phyloP scores from a whole-genome alignment of 306 rosid genomes.

The Casuarina cunninghamiana region DNA sequence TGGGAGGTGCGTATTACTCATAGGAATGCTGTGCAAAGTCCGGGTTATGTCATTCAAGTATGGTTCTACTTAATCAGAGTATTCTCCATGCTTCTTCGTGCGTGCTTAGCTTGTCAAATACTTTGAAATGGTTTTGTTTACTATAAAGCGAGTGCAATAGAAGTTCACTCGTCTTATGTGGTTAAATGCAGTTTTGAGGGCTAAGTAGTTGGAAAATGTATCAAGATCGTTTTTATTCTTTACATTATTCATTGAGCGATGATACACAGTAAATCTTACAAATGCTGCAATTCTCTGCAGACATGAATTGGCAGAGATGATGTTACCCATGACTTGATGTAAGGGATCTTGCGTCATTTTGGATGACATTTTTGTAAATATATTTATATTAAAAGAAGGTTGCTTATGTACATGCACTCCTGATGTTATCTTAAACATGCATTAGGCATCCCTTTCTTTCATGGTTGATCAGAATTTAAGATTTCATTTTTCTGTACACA shows the following conservation, averaged over 20 bases:
- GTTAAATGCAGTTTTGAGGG: background rate
- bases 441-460: background rate
- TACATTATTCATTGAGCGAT: background rate
- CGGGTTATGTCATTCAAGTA: constrained; percentile 26
- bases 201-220: background rate
- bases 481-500: background rate
- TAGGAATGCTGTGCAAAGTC: constrained; percentile 34
- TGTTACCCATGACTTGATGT: background rate
- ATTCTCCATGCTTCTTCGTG: constrained; percentile 18
- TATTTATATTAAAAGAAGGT: background rate
- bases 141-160: background rate
- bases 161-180: background rate
- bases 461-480: background rate
- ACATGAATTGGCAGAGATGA: background rate
- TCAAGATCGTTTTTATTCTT: background rate
- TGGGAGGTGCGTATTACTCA: constrained; percentile 70
- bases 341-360: background rate
- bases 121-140: background rate
- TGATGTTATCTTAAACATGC: background rate
- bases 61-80: constrained; percentile 13
- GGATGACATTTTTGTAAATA: background rate
- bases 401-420: background rate
- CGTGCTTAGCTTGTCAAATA: background rate
- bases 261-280: background rate
- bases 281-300: background rate